These are phyloP conservation scores for Amniculicola lignicola DNA, from an alignment of 495 filamentous ascomycete species.

Conservation along the genomic window DNA sequence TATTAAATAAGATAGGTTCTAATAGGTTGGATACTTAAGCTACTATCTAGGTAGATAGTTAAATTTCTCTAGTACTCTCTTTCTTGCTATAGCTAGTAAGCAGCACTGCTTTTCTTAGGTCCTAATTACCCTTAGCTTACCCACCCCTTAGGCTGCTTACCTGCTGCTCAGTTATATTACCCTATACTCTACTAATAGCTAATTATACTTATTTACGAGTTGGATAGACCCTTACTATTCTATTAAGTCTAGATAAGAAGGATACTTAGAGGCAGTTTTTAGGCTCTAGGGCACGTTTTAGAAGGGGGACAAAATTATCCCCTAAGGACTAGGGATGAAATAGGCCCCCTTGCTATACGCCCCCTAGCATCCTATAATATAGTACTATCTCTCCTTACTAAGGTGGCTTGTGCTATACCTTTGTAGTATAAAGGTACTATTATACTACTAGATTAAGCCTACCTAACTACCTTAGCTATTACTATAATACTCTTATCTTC, in stretches of 20 bases:
- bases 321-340: constrained; percentile 1
- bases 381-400: constrained; percentile 8
- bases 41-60: too few species aligned
- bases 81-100: too few species aligned
- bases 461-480: too few species aligned
- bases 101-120: too few species aligned
- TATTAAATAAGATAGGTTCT: neutral
- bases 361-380: constrained; percentile 4
- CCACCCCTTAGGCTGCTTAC: too few species aligned
- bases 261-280: too few species aligned
- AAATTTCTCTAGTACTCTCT: too few species aligned
- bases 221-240: neutral
- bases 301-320: constrained; percentile 4
- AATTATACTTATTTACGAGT: constrained; percentile 5
- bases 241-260: constrained; percentile 7
- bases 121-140: too few species aligned
- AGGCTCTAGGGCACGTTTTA: constrained; percentile 2
- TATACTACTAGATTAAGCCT: neutral
- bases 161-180: constrained; percentile 11
- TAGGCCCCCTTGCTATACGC: too few species aligned
- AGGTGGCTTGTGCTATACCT: constrained; percentile 1
- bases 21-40: too few species aligned
- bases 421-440: constrained; percentile 2
- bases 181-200: constrained; percentile 4
- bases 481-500: constrained; percentile 2